Base-by-base conservation (phyloP, 2,329 filamentous ascomycete genomes). In the Emmonsiellopsis sp. region DNA sequence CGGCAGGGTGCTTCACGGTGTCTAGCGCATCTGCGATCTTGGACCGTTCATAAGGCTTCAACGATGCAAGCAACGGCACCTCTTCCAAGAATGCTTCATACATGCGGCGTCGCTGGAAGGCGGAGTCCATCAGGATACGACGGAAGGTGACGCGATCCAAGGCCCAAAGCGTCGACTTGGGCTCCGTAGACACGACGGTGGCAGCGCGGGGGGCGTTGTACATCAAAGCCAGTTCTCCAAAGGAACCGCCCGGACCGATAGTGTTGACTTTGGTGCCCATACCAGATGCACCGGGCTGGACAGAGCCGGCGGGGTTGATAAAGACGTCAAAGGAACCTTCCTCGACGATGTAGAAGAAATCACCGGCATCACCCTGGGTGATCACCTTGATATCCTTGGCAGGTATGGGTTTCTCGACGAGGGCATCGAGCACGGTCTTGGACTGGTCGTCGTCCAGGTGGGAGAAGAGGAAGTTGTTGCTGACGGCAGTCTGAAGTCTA, bases 311-410 rank as follows among this genome's bases (percentile, higher is more conserved):
- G 10, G 79, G 70, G 69, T 96, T 91, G 71, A 97, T 91, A 66
- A 93, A 89, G 54, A 97, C 86, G 63, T 95, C 89, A 65, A 97
- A 97, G 20, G 79, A 79, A 41, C 93, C 93, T 59, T 85, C 87
- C 70, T 98, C 93, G 15, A 97, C 90, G 30, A 98, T 85, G 70
- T 98, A 98, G 74, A 98, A 98, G 76, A 87, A 97, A 72, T 98
- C 93, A 43, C 93, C 93, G 0, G 91, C 86, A 65, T 97, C 93
- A 53, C 93, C 93, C 75, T 98, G 93, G 49, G 85, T 86, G 61
- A 98, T 97, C 55, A 98, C 89, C 79, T 95, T 79, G 67, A 84
- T 85, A 60, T 84, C 92, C 73, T 93, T 94, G 58, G 89, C 89
- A 1, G 93, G 93, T 63, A 97, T 94, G 6, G 89, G 87, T 72